Base-by-base conservation (phyloP, 2,329 filamentous ascomycete species). In the Penicillium sp. region DNA sequence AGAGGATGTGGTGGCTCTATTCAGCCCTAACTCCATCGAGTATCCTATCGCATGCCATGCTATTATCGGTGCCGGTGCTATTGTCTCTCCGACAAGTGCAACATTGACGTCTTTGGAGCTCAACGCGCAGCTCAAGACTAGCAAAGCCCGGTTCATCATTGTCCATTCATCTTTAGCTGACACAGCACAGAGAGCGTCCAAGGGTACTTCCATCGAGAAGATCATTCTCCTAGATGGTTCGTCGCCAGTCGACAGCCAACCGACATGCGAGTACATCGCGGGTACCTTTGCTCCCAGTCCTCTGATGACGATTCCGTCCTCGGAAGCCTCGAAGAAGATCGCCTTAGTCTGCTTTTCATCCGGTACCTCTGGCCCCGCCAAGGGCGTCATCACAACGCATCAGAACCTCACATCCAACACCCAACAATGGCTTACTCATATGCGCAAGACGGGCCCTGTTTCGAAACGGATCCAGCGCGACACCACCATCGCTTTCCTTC, bases 281-380 rank as follows among this genome's bases (percentile, higher is more conserved):
- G 64, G 55, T 14, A 66, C 63, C 10, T 68, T 58, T 35, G 35
- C 58, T 3, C 55, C 54, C 16, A 48, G 28, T 6, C 52, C 64
- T 10, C 52, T 68, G n/a, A 46, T 53, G 2, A 22, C 55, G 6
- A 55, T 65, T 7, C 49, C 58, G 11, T 30, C 65, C 4, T 25
- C 58, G 10, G 60, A 66, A 10, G 63, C 64, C 13, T 35, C 56
- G 11, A 30, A 38, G n/a, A 66, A 61, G 46, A 53, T 64, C 1
- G 55, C 56, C 3, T 68, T 68, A 26, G 61, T 68, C 43, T 68
- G 66, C 60, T 68, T 68, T 33, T 68, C 66, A 5, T 68, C 66
- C 4, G 66, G 66, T 13, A 68, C 66, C 6, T 67, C 66, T 8
- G 66, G 66, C 4, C 65, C 66, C 30, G 59, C 66, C 5, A 68